Conservation (phyloP, 2,329 filamentous ascomycete species). For the Verruconis gallopava region DNA sequence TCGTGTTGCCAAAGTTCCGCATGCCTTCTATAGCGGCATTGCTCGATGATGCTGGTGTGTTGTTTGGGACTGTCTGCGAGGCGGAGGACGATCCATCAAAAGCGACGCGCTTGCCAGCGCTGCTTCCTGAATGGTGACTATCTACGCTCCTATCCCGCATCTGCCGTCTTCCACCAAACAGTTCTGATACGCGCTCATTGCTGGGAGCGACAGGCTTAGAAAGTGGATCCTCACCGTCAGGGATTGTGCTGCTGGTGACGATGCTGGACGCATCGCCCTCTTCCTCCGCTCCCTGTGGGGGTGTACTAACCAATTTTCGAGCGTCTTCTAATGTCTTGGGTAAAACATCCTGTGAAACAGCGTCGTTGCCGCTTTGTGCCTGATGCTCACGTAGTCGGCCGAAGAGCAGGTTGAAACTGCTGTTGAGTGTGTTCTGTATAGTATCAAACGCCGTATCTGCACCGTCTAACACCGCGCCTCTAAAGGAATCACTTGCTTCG, state of each 20-base stretch:
- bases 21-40: slow-evolving; percentile 60
- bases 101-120: slow-evolving; percentile 45
- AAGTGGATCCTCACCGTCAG: slow-evolving; percentile 16
- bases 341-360: slow-evolving; percentile 33
- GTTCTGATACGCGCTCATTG: slow-evolving; percentile 32
- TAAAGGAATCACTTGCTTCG: slow-evolving; percentile 70
- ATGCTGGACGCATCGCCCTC: slow-evolving; percentile 42
- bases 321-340: slow-evolving; percentile 92
- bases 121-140: slow-evolving; percentile 48
- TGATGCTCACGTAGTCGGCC: slow-evolving; percentile 70
- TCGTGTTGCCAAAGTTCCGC: slow-evolving; percentile 62
- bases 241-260: slow-evolving; percentile 40
- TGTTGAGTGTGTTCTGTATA: slow-evolving; percentile 79
- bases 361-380: slow-evolving; percentile 28
- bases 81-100: slow-evolving; percentile 23
- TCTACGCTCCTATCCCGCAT: slow-evolving; percentile 65
- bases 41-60: slow-evolving; percentile 23
- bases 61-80: slow-evolving; percentile 11
- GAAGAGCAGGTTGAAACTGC: slow-evolving; percentile 86
- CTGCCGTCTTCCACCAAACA: slow-evolving; percentile 49
- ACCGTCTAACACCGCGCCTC: slow-evolving; percentile 52
- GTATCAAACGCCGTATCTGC: slow-evolving; percentile 88
- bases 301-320: slow-evolving; percentile 70
- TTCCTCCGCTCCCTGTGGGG: slow-evolving; percentile 34
- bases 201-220: slow-evolving; percentile 43